These are phyloP conservation scores for Meripilus lineatus DNA, from an alignment of 1,284 basidiomycete genomes.

Conservation along the genomic window DNA sequence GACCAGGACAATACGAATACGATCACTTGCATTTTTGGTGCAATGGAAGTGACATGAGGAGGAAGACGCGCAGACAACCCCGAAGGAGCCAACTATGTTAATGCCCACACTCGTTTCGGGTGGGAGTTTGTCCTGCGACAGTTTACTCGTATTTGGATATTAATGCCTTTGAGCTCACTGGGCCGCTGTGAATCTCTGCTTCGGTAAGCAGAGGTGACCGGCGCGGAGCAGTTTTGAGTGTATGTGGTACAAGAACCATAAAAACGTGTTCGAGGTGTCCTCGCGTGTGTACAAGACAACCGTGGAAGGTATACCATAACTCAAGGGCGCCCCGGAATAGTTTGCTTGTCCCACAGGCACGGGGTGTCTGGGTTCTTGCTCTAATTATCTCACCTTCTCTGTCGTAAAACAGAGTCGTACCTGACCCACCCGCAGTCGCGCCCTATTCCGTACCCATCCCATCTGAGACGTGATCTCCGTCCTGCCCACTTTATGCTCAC, in stretches of 20 bases:
- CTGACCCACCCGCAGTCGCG: constrained; percentile 14
- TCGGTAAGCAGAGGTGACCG: constrained; percentile 21
- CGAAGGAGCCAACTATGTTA: background rate
- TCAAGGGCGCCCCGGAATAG: background rate
- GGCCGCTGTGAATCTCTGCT: constrained; percentile 19
- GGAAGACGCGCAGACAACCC: background rate
- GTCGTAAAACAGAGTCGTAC: constrained; percentile 24
- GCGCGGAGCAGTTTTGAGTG: constrained; percentile 18
- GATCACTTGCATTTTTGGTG: no score
- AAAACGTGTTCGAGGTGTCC: constrained; percentile 19
- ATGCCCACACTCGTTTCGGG: constrained; percentile 1
- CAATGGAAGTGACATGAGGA: no score
- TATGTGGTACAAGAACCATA: constrained; percentile 16
- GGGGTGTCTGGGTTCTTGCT: constrained; percentile 17
- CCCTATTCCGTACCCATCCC: constrained; percentile 12
- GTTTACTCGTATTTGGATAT: constrained; percentile 2
- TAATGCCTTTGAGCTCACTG: constrained; percentile 8
- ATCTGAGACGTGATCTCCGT: constrained; percentile 2
- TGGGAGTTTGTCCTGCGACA: constrained; percentile 4
- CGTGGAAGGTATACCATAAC: constrained; percentile 18
- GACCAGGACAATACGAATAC: background rate
- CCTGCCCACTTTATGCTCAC: background rate
- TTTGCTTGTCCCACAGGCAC: constrained; percentile 16
- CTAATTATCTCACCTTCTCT: constrained; percentile 17
- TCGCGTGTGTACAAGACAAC: constrained; percentile 12